Conservation (phyloP, 176 grass and related monocot species). For the barley (Hordeum vulgare) region DNA sequence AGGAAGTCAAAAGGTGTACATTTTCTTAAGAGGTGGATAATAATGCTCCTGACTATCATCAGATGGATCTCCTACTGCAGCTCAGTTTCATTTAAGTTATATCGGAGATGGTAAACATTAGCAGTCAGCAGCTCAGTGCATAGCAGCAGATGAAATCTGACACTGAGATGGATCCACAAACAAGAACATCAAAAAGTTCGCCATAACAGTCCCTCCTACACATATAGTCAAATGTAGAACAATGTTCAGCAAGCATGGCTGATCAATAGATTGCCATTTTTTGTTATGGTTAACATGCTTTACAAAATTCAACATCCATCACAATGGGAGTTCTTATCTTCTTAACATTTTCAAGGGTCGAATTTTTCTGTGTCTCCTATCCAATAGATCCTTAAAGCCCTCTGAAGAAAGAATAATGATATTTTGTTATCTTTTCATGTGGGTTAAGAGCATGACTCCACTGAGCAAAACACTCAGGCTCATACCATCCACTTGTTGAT, state of each 20-base stretch:
- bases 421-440: not conserved
- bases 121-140: not conserved
- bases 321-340: not conserved
- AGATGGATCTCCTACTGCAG: not conserved
- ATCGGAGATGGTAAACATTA: not conserved
- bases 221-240: not conserved
- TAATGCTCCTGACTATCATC: not conserved
- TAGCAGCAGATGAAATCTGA: not conserved
- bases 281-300: not conserved
- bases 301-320: not conserved
- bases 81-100: not conserved
- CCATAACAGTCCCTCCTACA: not conserved
- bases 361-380: not conserved
- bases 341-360: not conserved
- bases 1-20: not conserved
- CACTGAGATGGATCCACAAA: not conserved
- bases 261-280: not conserved
- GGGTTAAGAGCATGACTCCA: not conserved
- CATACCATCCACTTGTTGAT: not conserved
- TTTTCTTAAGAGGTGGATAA: not conserved
- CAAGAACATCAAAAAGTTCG: slow-evolving; percentile 1
- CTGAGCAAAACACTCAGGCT: too few species aligned
- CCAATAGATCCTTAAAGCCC: not conserved
- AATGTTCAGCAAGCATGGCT: not conserved
- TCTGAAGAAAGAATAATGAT: not conserved